Evolutionary conservation across 2,329 filamentous ascomycete species (phyloP).

Genomic region (Leptodontidium sp.): DNA sequence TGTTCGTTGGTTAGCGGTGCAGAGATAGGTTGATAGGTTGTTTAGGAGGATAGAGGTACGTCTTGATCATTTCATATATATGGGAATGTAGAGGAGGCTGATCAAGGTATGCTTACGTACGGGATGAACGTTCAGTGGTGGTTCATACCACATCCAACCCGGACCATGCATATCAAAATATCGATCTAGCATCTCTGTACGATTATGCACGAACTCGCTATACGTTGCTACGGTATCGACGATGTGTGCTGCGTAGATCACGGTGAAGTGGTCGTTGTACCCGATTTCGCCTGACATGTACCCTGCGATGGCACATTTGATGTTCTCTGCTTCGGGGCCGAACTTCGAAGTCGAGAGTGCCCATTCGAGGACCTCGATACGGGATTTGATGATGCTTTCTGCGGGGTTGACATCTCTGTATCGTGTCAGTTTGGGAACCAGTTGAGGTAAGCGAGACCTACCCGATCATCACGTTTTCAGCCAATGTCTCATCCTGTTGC

Average conservation of each 20-base stretch:
- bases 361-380: constrained; percentile 47
- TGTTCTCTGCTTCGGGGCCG: constrained; percentile 51
- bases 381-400: constrained; percentile 45
- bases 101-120: background rate
- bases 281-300: constrained; percentile 52
- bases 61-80: background rate
- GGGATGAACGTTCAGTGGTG: constrained; percentile 48
- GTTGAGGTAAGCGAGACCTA: constrained; percentile 11
- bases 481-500: constrained; percentile 42
- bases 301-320: constrained; percentile 52
- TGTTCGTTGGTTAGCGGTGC: background rate
- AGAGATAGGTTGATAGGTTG: background rate
- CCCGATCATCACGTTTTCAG: constrained; percentile 46
- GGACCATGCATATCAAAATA: constrained; percentile 50
- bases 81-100: background rate
- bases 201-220: constrained; percentile 50
- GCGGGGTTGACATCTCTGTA: constrained; percentile 24
- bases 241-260: constrained; percentile 54
- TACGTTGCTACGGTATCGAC: constrained; percentile 53
- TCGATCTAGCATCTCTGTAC: constrained; percentile 50
- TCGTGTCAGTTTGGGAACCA: constrained; percentile 27
- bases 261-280: constrained; percentile 51
- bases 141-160: constrained; percentile 58
- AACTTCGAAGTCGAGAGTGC: constrained; percentile 47
- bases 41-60: background rate